Evolutionary conservation across 1,284 basidiomycete species (phyloP).

Genomic region (Tilletia setariae): DNA sequence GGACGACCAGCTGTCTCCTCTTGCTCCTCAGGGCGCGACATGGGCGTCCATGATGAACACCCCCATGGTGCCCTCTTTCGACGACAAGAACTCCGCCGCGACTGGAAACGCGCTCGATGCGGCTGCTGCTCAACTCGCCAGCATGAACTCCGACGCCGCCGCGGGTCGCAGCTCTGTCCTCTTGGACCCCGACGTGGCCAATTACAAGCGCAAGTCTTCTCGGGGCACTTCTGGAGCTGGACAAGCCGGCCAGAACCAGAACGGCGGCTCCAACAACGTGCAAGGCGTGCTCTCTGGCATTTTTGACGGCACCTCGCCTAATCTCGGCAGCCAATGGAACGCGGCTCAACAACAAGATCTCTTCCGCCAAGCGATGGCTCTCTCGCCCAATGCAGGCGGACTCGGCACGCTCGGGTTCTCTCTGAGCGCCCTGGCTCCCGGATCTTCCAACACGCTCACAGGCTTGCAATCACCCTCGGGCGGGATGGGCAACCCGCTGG

Average conservation of each 20-base stretch:
- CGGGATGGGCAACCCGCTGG: slow-evolving; percentile 48
- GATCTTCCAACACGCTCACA: slow-evolving; percentile 51
- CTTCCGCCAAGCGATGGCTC: slow-evolving; percentile 25
- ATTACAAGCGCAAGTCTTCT: slow-evolving; percentile 42
- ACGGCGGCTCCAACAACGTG: neutral
- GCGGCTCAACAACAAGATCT: slow-evolving; percentile 20
- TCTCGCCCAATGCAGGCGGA: slow-evolving; percentile 21
- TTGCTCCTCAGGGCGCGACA: slow-evolving; percentile 62
- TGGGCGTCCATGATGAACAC: slow-evolving; percentile 99
- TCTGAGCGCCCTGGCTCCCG: slow-evolving; percentile 28
- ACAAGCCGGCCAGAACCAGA: slow-evolving; percentile 13
- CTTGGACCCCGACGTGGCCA: slow-evolving; percentile 75
- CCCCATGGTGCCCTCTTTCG: slow-evolving; percentile 86
- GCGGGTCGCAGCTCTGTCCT: slow-evolving; percentile 58
- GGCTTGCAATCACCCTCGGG: slow-evolving; percentile 51
- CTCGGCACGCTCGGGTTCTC: slow-evolving; percentile 22
- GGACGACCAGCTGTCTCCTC: slow-evolving; percentile 48
- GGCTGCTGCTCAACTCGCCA: slow-evolving; percentile 65
- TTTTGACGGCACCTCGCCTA: slow-evolving; percentile 38
- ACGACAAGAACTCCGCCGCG: slow-evolving; percentile 51
- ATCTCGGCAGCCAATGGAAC: slow-evolving; percentile 28
- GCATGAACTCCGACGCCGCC: slow-evolving; percentile 31
- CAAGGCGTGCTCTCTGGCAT: slow-evolving; percentile 30
- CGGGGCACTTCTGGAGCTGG: slow-evolving; percentile 13
- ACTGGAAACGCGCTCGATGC: slow-evolving; percentile 60